These are phyloP conservation scores for Suillus fuscotomentosus DNA, from an alignment of 768 basidiomycete species.

Conservation along the genomic window DNA sequence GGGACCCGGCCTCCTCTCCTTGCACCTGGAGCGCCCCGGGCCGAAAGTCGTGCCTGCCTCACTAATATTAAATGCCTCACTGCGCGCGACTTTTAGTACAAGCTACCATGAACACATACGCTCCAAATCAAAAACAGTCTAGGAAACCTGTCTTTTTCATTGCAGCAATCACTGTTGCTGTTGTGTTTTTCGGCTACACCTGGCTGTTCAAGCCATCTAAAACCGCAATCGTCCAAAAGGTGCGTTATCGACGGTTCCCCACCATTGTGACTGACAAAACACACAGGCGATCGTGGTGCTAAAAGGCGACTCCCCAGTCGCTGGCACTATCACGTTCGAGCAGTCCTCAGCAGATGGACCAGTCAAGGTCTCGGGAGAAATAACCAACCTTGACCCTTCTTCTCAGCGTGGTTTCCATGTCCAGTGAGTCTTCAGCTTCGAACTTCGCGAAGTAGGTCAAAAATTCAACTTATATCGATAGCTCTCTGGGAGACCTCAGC, in stretches of 20 bases:
- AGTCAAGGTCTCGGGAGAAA: slow-evolving; percentile 60
- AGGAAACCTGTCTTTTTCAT: slow-evolving; percentile 18
- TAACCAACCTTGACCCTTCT: slow-evolving; percentile 57
- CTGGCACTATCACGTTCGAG: slow-evolving; percentile 65
- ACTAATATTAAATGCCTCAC: background rate
- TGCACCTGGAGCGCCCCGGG: background rate
- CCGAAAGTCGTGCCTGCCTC: background rate
- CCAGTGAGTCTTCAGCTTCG: slow-evolving; percentile 49
- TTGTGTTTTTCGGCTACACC: slow-evolving; percentile 20
- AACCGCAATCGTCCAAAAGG: slow-evolving; percentile 21
- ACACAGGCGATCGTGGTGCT: slow-evolving; percentile 59
- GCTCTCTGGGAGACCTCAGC: slow-evolving; percentile 57
- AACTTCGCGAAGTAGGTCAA: slow-evolving; percentile 19
- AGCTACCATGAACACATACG: slow-evolving; percentile 19
- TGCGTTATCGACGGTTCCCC: background rate
- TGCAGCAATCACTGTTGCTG: slow-evolving; percentile 8
- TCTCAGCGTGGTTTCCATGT: slow-evolving; percentile 75
- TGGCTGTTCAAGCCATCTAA: slow-evolving; percentile 19
- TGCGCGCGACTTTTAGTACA: background rate
- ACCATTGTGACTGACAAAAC: background rate
- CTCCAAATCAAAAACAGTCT: slow-evolving; percentile 16
- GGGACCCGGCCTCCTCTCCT: too few species aligned
- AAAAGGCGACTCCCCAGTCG: slow-evolving; percentile 56
- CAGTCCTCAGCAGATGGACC: slow-evolving; percentile 49
- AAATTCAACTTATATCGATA: background rate